These are phyloP conservation scores for Tremella fuciformis DNA, from an alignment of 768 basidiomycete species.

Conservation along the genomic window DNA sequence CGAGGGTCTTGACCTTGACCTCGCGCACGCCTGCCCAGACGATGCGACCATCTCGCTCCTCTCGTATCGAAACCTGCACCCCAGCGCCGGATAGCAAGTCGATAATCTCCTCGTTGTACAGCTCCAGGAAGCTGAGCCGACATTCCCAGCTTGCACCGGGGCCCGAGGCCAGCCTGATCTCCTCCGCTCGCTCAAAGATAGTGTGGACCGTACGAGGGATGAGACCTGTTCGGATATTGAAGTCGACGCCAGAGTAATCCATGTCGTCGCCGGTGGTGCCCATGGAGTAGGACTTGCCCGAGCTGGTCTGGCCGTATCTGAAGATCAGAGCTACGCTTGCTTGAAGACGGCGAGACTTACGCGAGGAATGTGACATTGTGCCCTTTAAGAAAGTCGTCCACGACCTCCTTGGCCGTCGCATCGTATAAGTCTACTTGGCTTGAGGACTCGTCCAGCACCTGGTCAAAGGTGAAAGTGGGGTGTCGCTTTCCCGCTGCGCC, in stretches of 20 bases:
- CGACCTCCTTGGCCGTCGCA: constrained; percentile 68
- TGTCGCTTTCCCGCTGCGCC: constrained; percentile 22
- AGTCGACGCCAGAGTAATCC: constrained; percentile 55
- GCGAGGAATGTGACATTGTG: constrained; percentile 98
- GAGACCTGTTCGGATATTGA: constrained; percentile 68
- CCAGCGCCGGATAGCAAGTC: constrained; percentile 79
- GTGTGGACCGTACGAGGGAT: constrained; percentile 88
- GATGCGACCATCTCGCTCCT: constrained; percentile 94
- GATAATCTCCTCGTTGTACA: constrained; percentile 98
- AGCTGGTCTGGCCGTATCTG: constrained; percentile 83
- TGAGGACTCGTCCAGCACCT: constrained; percentile 80
- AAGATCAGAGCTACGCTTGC: constrained; percentile 7
- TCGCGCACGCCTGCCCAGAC: constrained; percentile 96
- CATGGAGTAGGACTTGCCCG: constrained; percentile 98
- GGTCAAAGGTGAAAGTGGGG: constrained; percentile 84
- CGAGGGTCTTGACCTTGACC: constrained; percentile 74
- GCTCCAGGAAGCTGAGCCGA: constrained; percentile 80
- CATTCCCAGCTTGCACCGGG: constrained; percentile 65
- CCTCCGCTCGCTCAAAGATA: constrained; percentile 75
- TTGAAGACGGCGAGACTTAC: constrained; percentile 50
- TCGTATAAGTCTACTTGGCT: constrained; percentile 84
- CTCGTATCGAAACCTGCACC: constrained; percentile 89
- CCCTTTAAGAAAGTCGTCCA: constrained; percentile 61
- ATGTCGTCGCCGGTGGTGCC: constrained; percentile 88
- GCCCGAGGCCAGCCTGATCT: constrained; percentile 66